Percentiles rank a stretch among this genome's conserved stretches.
phyloP scores from a whole-genome alignment of 495 filamentous ascomycete species.

The Chaetomidium leptoderma region DNA sequence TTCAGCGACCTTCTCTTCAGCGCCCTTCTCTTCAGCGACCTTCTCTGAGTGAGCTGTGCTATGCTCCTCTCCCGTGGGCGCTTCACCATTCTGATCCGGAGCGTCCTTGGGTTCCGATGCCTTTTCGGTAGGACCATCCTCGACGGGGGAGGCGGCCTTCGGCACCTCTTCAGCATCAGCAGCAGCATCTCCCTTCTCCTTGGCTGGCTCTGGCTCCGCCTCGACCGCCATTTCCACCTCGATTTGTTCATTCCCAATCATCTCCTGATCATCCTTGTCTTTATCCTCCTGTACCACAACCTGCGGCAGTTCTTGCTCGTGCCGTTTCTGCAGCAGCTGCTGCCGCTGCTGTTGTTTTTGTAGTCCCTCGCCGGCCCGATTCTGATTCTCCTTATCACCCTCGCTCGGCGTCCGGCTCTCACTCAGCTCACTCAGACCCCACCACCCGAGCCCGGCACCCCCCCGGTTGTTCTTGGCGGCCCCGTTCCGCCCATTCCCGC shows the following conservation, averaged over 20 bases:
- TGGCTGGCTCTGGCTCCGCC: background rate
- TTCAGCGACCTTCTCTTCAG: background rate
- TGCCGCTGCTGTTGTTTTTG: no score
- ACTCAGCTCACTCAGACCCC: slow-evolving; percentile 22
- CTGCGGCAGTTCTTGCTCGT: no score
- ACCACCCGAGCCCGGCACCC: slow-evolving; percentile 22
- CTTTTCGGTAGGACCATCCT: background rate
- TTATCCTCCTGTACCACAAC: background rate
- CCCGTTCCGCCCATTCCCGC: slow-evolving; percentile 4
- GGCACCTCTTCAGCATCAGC: background rate
- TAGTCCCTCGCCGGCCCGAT: slow-evolving; percentile 14
- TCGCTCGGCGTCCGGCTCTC: slow-evolving; percentile 28
- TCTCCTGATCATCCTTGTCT: background rate
- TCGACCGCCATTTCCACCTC: background rate
- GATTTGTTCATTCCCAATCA: background rate
- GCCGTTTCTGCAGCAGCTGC: no score
- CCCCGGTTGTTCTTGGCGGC: slow-evolving; percentile 12
- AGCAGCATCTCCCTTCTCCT: background rate
- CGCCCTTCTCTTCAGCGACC: no score
- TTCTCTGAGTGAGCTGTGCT: background rate
- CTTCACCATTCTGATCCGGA: background rate
- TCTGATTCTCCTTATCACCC: slow-evolving; percentile 48
- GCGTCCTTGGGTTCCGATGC: background rate
- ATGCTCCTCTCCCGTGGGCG: background rate
- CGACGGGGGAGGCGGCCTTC: background rate